A percentile compares a stretch with the other conserved stretches of the same genome.
phyloP scores from a whole-genome alignment of 495 filamentous ascomycete genomes.

The Lindgomyces ingoldianus region DNA sequence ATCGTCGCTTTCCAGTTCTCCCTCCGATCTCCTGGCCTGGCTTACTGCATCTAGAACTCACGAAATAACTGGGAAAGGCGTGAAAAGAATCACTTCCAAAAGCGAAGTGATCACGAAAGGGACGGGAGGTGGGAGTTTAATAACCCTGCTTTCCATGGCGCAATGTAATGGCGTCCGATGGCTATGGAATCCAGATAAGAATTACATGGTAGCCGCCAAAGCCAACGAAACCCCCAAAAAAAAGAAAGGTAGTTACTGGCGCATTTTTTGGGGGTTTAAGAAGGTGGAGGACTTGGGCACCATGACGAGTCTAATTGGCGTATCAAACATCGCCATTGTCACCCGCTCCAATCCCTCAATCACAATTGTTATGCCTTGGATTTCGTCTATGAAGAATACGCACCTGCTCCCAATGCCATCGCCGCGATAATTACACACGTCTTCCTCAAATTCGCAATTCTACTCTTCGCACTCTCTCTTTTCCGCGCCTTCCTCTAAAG shows the following conservation, averaged over 20 bases:
- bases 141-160: not conserved
- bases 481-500: slow-evolving; percentile 53
- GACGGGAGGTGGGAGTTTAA: slow-evolving; percentile 12
- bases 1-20: slow-evolving; percentile 57
- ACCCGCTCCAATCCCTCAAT: slow-evolving; percentile 68
- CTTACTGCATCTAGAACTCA: slow-evolving; percentile 64
- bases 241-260: slow-evolving; percentile 46
- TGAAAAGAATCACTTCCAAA: not conserved
- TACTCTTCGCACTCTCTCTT: slow-evolving; percentile 57
- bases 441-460: slow-evolving; percentile 50
- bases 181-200: not conserved
- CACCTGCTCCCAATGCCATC: slow-evolving; percentile 58
- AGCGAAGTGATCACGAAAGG: slow-evolving; percentile 3
- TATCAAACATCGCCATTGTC: slow-evolving; percentile 63
- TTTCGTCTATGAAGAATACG: slow-evolving; percentile 70
- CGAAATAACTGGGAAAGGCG: slow-evolving; percentile 46
- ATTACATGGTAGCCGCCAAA: not conserved
- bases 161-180: slow-evolving; percentile 9
- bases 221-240: not conserved
- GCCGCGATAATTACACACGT: slow-evolving; percentile 59
- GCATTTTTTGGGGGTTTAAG: slow-evolving; percentile 54
- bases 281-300: slow-evolving; percentile 62
- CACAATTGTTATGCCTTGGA: slow-evolving; percentile 62
- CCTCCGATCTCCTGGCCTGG: slow-evolving; percentile 72
- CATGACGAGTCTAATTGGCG: slow-evolving; percentile 57